These are phyloP conservation scores for Colletotrichum destructivum DNA, from an alignment of 2,329 filamentous ascomycete species.

Conservation along the genomic window DNA sequence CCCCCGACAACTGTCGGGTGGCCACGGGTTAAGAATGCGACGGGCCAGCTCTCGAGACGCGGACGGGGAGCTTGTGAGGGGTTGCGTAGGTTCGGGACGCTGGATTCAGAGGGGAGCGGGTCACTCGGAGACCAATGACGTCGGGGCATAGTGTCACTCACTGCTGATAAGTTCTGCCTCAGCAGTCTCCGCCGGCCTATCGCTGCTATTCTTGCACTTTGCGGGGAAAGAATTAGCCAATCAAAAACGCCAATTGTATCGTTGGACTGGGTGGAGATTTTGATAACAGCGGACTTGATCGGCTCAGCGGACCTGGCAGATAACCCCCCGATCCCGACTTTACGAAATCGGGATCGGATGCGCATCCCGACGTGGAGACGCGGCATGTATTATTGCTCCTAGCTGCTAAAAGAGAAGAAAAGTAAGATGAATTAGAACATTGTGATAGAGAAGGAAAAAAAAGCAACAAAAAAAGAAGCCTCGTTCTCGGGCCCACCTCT, in stretches of 20 bases:
- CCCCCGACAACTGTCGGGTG: conserved; percentile 23
- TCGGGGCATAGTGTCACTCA: conserved; percentile 5
- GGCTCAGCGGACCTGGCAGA: conserved; percentile 15
- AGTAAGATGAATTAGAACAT: not conserved
- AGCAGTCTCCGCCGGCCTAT: conserved; percentile 22
- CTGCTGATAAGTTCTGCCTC: conserved; percentile 16
- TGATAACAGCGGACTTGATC: conserved; percentile 17
- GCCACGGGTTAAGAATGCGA: conserved; percentile 37
- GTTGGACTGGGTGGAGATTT: not conserved
- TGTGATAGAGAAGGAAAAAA: not conserved
- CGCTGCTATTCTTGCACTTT: conserved; percentile 13
- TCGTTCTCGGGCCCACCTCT: not conserved
- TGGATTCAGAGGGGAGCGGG: not conserved
- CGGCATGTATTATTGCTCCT: not conserved
- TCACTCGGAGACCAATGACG: conserved; percentile 30
- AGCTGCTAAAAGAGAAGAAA: not conserved
- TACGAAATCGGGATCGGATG: conserved; percentile 27
- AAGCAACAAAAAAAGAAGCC: not conserved
- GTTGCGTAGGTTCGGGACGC: conserved; percentile 18
- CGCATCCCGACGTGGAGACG: conserved; percentile 14
- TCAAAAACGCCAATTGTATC: conserved; percentile 24
- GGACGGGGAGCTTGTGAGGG: conserved; percentile 35
- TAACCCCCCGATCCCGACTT: conserved; percentile 37
- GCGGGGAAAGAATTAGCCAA: conserved; percentile 32
- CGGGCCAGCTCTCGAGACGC: conserved; percentile 4